Base-by-base conservation (phyloP, 306 rosid species). In the Prinsepia uniflora region DNA sequence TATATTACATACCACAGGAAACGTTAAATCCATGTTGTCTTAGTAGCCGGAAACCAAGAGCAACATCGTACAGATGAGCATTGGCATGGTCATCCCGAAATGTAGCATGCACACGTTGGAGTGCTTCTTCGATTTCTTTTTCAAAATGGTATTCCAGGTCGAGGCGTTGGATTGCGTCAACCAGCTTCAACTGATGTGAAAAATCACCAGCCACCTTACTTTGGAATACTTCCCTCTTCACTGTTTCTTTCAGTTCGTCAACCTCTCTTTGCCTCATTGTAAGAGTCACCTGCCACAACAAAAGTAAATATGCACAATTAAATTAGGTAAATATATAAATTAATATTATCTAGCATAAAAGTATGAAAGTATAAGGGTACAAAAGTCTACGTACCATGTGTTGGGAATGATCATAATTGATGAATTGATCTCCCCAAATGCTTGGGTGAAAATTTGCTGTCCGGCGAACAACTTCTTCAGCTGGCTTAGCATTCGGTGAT, bases 11-110 rank as follows among this genome's bases (percentile, higher is more conserved):
- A 86, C 84, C 72, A 19, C 72, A 42, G 8, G 84, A 70, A 76
- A 78, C 57, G 4, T 12, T 20, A 50, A 63, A 53, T 18, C 86
- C 86, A 2, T 82, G 82, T 72, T 84, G 84, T 18, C 91, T 76
- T 19, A 87, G 14, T 42, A 87, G 8, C 20, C 89, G 78, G 72
- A 87, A 87, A n/a, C 71, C 49, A 34, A 84, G 78, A 43, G 86
- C 78, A 65, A 56, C 54, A 56, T 48, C n/a, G 41, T 44, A 36
- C 8, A 84, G 74, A 54, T 76, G 67, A 48, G 40, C 44, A 20
- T 15, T 62, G 0, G 24, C 52, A 49, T 63, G 64, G 20, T 41
- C 50, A 20, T 34, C 50, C 10, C 10, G 20, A 13, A 4, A 19
- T 8, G 12, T 53, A 0, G 58, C 22, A 13, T 80, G 44, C 55